Percentiles rank a stretch among this genome's conserved stretches.
Conservation (phyloP, 2,329 filamentous ascomycete genomes). For the Emergomyces orientalis region DNA sequence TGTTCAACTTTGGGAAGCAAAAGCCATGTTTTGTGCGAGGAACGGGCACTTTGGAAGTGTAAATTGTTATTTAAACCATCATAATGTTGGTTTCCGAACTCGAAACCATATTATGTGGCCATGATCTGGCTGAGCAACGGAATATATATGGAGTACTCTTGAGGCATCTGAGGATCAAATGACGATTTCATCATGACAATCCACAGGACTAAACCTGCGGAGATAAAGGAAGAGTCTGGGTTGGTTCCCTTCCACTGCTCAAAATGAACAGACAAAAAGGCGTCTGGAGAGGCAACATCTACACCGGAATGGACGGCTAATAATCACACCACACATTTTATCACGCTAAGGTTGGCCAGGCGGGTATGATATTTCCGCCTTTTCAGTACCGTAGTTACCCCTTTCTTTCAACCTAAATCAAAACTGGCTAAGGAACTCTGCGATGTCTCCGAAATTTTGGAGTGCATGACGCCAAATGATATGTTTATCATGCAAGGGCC, state of each 20-base stretch:
- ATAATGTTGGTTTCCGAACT: no score
- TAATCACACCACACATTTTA: neutral
- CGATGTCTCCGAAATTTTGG: neutral
- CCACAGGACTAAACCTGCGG: neutral
- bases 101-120: no score
- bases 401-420: neutral
- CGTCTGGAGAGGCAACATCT: neutral
- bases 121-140: no score
- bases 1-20: no score
- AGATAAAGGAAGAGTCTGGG: neutral
- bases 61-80: no score
- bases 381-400: neutral
- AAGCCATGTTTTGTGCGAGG: no score
- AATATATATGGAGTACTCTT: no score
- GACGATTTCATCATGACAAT: no score
- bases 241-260: neutral
- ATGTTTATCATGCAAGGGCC: neutral
- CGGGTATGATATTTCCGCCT: neutral
- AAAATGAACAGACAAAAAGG: neutral
- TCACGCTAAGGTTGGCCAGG: neutral
- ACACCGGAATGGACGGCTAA: neutral
- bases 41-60: no score
- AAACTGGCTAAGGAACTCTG: neutral
- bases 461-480: neutral
- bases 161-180: no score